Base-by-base conservation (phyloP, 2,329 filamentous ascomycete genomes). In the Fusarium udum region DNA sequence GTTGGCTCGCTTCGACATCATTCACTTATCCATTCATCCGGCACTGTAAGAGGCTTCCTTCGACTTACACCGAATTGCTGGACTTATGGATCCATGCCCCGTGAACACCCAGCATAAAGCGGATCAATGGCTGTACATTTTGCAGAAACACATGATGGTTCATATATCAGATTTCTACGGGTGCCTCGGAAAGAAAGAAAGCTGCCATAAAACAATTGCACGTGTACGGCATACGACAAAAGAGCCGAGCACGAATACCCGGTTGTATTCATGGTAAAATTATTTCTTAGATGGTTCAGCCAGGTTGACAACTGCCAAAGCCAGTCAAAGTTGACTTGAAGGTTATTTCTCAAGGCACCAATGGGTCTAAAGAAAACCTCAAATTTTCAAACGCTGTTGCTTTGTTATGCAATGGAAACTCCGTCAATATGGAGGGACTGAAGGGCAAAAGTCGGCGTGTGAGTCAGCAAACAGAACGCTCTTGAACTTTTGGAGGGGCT, bases 21-120 rank as follows among this genome's bases (percentile, higher is more conserved):
- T 49, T 53, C 32, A 42, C 58, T 61, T 52, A 73, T 73, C 71
- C 71, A 61, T 73, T 73, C 63, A 72, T 53, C 71, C 71, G 71
- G 51, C 16, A 68, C 28, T 53, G 24, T 46, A 52, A 36, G 49
- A 36, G 40, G 51, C 36, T 55, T 28, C 34, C 34, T 28, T 48
- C 28, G 15, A 42, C 57, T 60, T 53, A 36, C 31, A 53, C 26
- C 31, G 28, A 45, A 55, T 32, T n/a, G 49, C 20, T 46, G 39
- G 18, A 45, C 52, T 36, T 34, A 53, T 64, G 24, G n/a, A 55
- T n/a, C 39, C n/a, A n/a, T 31, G 11, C 24, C 11, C 24, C 10
- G 13, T 59, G 32, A 51, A 37, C 24, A 40, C 37, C 20, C 42
- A 37, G 32, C 8, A 51, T 49, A 26, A 51, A 28, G 56, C 42